A percentile compares a stretch with the other conserved stretches of the same genome.
phyloP scores from a whole-genome alignment of 2,329 filamentous ascomycete species.

The Penicillium sp. region DNA sequence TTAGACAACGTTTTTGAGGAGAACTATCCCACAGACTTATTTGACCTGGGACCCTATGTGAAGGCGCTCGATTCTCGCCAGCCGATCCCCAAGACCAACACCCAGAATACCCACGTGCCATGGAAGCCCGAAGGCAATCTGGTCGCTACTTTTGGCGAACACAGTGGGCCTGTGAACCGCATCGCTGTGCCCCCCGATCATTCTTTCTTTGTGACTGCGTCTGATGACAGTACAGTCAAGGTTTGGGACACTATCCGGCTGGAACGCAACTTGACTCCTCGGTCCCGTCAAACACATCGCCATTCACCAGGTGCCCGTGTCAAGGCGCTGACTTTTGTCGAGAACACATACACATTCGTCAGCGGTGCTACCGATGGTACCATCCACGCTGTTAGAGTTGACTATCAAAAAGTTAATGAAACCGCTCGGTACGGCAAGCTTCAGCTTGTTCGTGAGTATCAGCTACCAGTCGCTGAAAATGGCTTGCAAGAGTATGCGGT shows the following conservation, averaged over 20 bases:
- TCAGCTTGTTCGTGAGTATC: slow-evolving; percentile 74
- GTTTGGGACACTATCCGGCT: slow-evolving; percentile 90
- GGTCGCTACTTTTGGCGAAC: slow-evolving; percentile 86
- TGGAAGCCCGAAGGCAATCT: slow-evolving; percentile 86
- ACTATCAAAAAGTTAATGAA: slow-evolving; percentile 60
- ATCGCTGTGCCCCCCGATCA: slow-evolving; percentile 86
- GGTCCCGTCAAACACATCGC: slow-evolving; percentile 81
- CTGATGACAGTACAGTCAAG: slow-evolving; percentile 86
- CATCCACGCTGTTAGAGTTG: slow-evolving; percentile 86
- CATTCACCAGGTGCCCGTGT: slow-evolving; percentile 73
- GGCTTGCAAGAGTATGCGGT: slow-evolving; percentile 70
- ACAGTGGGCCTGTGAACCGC: slow-evolving; percentile 77
- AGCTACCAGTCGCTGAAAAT: slow-evolving; percentile 53
- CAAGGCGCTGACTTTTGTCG: slow-evolving; percentile 83
- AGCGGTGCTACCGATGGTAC: slow-evolving; percentile 88
- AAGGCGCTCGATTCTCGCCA: slow-evolving; percentile 61
- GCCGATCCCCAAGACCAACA: slow-evolving; percentile 56
- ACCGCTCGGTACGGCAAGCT: slow-evolving; percentile 76
- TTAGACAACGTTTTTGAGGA: slow-evolving; percentile 81
- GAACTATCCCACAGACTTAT: slow-evolving; percentile 60
- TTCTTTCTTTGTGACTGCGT: slow-evolving; percentile 89
- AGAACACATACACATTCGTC: slow-evolving; percentile 90
- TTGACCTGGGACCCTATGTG: slow-evolving; percentile 76
- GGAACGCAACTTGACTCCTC: slow-evolving; percentile 86
- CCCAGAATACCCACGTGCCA: slow-evolving; percentile 57